These are phyloP conservation scores for Incumbomyces lentus DNA, from an alignment of 2,329 filamentous ascomycete genomes.

Conservation along the genomic window DNA sequence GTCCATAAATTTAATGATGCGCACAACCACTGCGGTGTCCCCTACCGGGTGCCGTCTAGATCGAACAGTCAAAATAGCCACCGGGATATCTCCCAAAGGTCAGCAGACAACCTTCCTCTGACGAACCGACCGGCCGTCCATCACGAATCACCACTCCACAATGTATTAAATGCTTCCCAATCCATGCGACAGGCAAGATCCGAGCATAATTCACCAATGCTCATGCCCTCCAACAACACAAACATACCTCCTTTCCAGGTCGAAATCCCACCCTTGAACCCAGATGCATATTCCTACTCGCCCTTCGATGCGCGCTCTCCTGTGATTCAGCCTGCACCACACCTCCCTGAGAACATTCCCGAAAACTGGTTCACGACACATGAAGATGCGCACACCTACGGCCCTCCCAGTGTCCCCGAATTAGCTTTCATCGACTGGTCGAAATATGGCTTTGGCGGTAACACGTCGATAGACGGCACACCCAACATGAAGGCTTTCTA, in stretches of 20 bases:
- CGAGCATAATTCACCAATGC: constrained; percentile 38
- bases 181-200: constrained; percentile 29
- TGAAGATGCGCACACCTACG: constrained; percentile 26
- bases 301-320: constrained; percentile 26
- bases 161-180: constrained; percentile 25
- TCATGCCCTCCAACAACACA: constrained; percentile 27
- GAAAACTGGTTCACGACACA: constrained; percentile 34
- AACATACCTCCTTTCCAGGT: constrained; percentile 27
- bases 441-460: constrained; percentile 30
- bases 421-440: constrained; percentile 36
- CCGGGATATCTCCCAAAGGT: constrained; percentile 38
- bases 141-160: constrained; percentile 22
- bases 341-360: constrained; percentile 29
- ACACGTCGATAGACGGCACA: constrained; percentile 5
- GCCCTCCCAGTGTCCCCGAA: constrained; percentile 19
- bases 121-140: constrained; percentile 22
- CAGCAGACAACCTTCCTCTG: constrained; percentile 42
- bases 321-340: constrained; percentile 20
- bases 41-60: constrained; percentile 49
- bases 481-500: constrained; percentile 14
- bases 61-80: constrained; percentile 41
- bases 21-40: constrained; percentile 48
- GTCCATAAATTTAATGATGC: constrained; percentile 56
- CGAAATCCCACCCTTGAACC: constrained; percentile 24
- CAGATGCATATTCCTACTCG: constrained; percentile 25